Evolutionary conservation across 164 flowering plant genomes (phyloP), one percentile per base, ranked within the genome.

Genomic region (Chimonanthus praecox): DNA sequence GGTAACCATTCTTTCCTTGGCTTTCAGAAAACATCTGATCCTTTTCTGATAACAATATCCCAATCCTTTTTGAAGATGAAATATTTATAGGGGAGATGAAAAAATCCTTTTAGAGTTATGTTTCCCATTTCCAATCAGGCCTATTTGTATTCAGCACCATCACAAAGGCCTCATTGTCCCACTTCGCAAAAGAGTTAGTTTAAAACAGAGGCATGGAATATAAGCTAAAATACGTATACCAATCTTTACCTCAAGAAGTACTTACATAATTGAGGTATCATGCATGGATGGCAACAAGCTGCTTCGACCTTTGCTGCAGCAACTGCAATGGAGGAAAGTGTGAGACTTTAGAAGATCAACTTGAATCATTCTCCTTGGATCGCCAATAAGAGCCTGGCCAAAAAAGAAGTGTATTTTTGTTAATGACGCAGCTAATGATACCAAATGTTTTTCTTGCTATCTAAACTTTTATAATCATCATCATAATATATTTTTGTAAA

Each of bases 361-460:
- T 77, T 95, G 99, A 81, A 95, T 85, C 79, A 79, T 86, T 85
- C 83, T 88, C 84, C 99, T 83, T 50, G 97, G 94, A 63, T 91
- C 94, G 72, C 98, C 99, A 72, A 87, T 82, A 73, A 93, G 85
- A 76, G 96, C 89, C 94, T 84, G 44, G 46, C 16, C 33, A 43
- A 69, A 60, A n/a, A 54, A 11, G 11, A 54, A n/a, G 60, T n/a
- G 16, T 54, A n/a, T 5, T 49, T 49, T 54, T 13, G 15, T 54
- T 54, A 11, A 54, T 10, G 33, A 33, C 33, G 0, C 33, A 33
- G 33, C 33, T 33, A 33, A 33, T 33, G 33, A 33, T 33, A 33
- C 33, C 33, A 33, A 33, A 33, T 33, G 33, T 33, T 33, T 7
- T 21, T 20, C 68, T 3, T 65, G 47, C 44, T 21, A 7, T 51